A percentile compares a stretch with the other conserved stretches of the same genome.
Conservation (phyloP, 1,139 yeast genomes). For the Suhomyces atakaporum region DNA sequence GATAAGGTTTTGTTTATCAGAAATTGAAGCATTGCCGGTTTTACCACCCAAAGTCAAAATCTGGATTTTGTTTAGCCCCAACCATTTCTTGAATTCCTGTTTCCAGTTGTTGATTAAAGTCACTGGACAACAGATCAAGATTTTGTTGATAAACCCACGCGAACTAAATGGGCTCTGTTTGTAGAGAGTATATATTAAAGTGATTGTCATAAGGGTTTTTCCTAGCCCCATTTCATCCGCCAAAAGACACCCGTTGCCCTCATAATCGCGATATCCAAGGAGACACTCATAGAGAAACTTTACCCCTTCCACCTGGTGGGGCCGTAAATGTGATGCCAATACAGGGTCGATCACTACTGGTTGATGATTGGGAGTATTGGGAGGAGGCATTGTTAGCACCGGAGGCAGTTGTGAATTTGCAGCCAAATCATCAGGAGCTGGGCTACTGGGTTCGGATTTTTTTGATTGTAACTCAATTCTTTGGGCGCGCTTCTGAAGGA, state of each 20-base stretch:
- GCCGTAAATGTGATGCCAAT: constrained; percentile 58
- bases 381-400: constrained; percentile 9
- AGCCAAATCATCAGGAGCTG: too few relatives aligned
- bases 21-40: constrained; percentile 27
- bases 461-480: too few relatives aligned
- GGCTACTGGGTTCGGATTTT: too few relatives aligned
- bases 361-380: background rate
- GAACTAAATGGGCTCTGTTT: constrained; percentile 64
- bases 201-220: constrained; percentile 83
- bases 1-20: constrained; percentile 59
- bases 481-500: too few relatives aligned
- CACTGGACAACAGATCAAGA: constrained; percentile 87
- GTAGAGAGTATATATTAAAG: constrained; percentile 80
- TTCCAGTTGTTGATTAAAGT: constrained; percentile 88
- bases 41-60: constrained; percentile 54
- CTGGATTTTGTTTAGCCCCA: constrained; percentile 64
- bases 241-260: constrained; percentile 67
- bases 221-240: constrained; percentile 99
- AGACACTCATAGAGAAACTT: constrained; percentile 78
- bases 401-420: background rate
- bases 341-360: constrained; percentile 61
- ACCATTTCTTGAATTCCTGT: constrained; percentile 87
- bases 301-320: constrained; percentile 87
- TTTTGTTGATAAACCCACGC: constrained; percentile 48
- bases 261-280: constrained; percentile 61